Evolutionary conservation across 106 monocot species (phyloP).

Genomic region (Posidonia australis): DNA sequence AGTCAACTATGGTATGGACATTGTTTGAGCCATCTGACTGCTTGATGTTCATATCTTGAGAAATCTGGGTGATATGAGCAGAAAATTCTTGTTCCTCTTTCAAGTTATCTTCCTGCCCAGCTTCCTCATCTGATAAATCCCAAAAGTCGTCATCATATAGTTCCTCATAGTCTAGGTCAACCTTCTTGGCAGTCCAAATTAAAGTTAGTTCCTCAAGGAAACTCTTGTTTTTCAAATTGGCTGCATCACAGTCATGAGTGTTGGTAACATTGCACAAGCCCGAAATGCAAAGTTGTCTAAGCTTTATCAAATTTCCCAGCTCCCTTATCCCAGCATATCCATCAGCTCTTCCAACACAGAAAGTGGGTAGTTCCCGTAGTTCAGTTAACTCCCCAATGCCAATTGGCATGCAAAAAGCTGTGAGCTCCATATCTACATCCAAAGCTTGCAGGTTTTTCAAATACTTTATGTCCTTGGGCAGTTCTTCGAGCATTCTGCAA

Average conservation of each 20-base stretch:
- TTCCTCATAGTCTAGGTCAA: neutral
- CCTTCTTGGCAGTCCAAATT: conserved; percentile 6
- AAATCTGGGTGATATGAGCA: too few relatives aligned
- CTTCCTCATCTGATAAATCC: neutral
- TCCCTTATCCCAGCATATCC: conserved; percentile 1
- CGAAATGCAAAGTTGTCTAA: conserved; percentile 7
- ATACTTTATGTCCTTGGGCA: conserved; percentile 16
- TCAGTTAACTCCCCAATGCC: conserved; percentile 20
- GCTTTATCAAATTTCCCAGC: neutral
- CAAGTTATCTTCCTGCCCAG: neutral
- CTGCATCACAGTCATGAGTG: neutral
- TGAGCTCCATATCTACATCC: neutral
- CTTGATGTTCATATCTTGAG: neutral
- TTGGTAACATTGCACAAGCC: neutral
- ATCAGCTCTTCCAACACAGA: conserved; percentile 5
- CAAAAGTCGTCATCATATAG: neutral
- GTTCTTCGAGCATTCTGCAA: conserved; percentile 11
- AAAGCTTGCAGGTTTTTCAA: conserved; percentile 11
- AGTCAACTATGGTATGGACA: too few relatives aligned
- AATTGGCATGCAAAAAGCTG: conserved; percentile 5
- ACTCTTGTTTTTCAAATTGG: conserved; percentile 4
- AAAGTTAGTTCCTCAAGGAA: conserved; percentile 8
- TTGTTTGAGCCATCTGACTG: neutral
- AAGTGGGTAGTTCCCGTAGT: conserved; percentile 9
- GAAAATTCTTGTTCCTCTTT: neutral